These are phyloP conservation scores for Pseudogymnoascus sp. DNA, from an alignment of 2,329 filamentous ascomycete species.

Conservation along the genomic window DNA sequence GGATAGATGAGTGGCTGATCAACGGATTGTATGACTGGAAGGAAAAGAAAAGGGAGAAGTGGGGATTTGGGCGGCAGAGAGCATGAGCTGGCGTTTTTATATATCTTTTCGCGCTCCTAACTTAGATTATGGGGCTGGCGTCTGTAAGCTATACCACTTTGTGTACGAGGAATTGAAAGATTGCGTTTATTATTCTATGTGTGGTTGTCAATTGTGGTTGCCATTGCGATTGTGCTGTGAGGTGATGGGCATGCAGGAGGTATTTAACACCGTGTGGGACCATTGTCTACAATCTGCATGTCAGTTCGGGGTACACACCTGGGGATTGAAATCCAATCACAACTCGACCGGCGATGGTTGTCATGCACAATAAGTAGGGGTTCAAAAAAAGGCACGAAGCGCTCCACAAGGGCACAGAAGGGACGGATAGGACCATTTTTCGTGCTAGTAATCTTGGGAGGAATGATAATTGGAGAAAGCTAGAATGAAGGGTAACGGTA, in stretches of 20 bases:
- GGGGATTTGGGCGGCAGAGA: background rate
- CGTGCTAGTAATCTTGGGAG: background rate
- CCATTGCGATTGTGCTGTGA: background rate
- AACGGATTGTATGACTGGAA: conserved; percentile 4
- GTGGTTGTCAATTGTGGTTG: background rate
- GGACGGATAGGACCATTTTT: background rate
- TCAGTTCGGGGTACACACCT: background rate
- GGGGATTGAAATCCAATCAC: background rate
- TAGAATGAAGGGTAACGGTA: conserved; percentile 2
- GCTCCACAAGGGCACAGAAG: background rate
- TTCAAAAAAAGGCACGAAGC: conserved; percentile 4
- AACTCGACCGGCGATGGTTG: background rate
- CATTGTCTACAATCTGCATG: background rate
- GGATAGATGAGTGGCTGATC: background rate
- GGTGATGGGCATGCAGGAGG: background rate
- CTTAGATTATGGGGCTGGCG: conserved; percentile 8
- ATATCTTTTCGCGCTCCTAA: conserved; percentile 1
- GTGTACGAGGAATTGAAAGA: conserved; percentile 9
- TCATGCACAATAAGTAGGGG: conserved; percentile 3
- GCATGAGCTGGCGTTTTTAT: conserved; percentile 5
- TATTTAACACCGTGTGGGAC: background rate
- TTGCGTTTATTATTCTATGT: background rate
- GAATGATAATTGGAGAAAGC: background rate
- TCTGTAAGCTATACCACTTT: conserved; percentile 10
- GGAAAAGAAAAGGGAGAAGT: background rate